These are phyloP conservation scores for Rubia balearica DNA, from an alignment of 305 asterid species.

Conservation along the genomic window DNA sequence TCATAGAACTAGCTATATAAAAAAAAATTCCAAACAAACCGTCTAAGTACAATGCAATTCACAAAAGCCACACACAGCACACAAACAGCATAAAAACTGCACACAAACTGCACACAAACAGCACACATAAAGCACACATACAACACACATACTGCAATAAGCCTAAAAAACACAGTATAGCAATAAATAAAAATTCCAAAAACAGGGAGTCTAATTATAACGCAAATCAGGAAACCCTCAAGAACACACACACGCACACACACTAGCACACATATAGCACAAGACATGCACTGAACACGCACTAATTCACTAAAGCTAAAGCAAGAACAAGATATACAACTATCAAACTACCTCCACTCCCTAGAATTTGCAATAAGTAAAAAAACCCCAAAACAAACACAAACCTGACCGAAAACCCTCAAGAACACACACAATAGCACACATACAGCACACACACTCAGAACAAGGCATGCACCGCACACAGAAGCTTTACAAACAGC, in stretches of 20 bases:
- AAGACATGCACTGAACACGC: neutral
- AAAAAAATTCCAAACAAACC: neutral
- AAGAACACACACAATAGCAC: neutral
- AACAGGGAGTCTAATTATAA: neutral
- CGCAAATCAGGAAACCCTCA: neutral
- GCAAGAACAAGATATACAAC: neutral
- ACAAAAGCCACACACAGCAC: conserved; percentile 6
- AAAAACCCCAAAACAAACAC: neutral
- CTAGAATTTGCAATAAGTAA: neutral
- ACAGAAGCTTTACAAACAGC: neutral
- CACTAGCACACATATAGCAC: neutral
- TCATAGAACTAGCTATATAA: neutral
- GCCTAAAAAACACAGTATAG: neutral
- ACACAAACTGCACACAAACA: neutral
- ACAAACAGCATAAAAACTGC: neutral
- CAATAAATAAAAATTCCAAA: neutral
- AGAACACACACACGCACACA: neutral
- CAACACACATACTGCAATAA: neutral
- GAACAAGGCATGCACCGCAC: neutral
- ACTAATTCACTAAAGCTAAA: neutral
- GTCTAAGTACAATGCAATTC: neutral
- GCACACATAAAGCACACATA: neutral
- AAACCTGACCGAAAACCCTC: neutral
- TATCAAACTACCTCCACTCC: neutral
- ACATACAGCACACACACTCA: too few relatives aligned